Conservation (phyloP, 192 early-diverging fungal species). For the Entomortierella chlamydospora region DNA sequence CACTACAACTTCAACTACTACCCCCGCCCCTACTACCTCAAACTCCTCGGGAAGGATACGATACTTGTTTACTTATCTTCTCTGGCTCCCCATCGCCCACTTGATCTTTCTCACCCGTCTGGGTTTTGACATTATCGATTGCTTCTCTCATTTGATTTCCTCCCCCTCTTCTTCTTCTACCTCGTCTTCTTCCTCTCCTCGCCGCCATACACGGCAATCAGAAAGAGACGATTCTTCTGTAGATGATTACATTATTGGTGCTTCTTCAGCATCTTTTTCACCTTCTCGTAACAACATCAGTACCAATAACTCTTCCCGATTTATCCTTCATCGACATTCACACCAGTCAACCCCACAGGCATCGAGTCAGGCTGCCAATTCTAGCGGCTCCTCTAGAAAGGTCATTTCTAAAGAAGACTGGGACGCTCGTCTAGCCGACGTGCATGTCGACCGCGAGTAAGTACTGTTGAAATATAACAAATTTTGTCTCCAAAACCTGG, state of each 20-base stretch:
- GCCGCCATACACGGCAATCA: neutral
- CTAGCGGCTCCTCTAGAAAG: constrained; percentile 60
- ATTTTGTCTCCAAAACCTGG: too few relatives aligned
- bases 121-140: constrained; percentile 45
- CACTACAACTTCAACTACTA: neutral
- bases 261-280: constrained; percentile 10
- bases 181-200: constrained; percentile 16
- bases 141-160: constrained; percentile 38
- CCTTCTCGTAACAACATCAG: neutral
- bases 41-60: constrained; percentile 19
- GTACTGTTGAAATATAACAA: constrained; percentile 23
- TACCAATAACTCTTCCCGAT: constrained; percentile 14
- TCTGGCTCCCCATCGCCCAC: constrained; percentile 39
- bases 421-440: constrained; percentile 84
- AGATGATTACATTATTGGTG: constrained; percentile 1
- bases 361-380: constrained; percentile 22
- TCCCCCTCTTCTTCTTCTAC: constrained; percentile 6
- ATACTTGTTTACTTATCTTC: too few relatives aligned
- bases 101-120: constrained; percentile 40
- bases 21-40: constrained; percentile 7
- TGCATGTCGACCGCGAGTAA: constrained; percentile 87
- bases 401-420: constrained; percentile 82
- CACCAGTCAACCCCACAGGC: constrained; percentile 45
- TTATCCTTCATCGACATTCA: constrained; percentile 7
- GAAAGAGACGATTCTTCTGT: neutral